Evolutionary conservation across 176 grass and related monocot species (phyloP), one percentile per base, ranked within the genome.

Genomic region (Oryza officinalis): DNA sequence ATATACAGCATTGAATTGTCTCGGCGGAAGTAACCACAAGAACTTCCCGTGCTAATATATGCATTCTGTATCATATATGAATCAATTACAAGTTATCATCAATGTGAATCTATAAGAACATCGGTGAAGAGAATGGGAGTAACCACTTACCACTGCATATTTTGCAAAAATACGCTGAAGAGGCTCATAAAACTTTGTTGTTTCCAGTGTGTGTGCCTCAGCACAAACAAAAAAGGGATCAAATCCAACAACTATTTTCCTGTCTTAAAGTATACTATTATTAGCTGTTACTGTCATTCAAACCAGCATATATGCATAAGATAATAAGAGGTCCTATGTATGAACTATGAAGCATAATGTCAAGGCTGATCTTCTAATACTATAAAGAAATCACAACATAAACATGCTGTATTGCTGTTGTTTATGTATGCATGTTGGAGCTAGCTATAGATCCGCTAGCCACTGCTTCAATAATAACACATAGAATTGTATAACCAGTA

Each of bases 121-220:
- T 27, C 41, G 17, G 28, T 4, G 0, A 67, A 72, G 7, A 37
- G 22, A 72, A 67, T n/a, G 78, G 0, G 20, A 89, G 18, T 90
- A 86, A 86, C 83, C 88, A 90, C 83, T 90, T 90, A 86, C 83
- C 88, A 90, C 83, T 90, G 50, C 73, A 67, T 86, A 82, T 90
- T 66, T 78, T 78, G 47, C 33, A 78, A 86, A 86, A 60, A 82
- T 82, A 23, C 0, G 73, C 28, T 27, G 79, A 73, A 90, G 26
- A 3, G 74, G 83, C 4, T n/a, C 5, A 0, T 10, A 60, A 13
- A 86, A 61, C 45, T 67, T 72, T 26, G 27, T 28, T 54, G 0
- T 37, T 72, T 78, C 68, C 35, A 33, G 59, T 38, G 44, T 47
- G 32, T 60, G 57, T 1, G 10, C 22, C 27, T 72, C 59, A 18